Evolutionary conservation across 2,329 filamentous ascomycete species (phyloP).

Genomic region (Xylariaceae sp.): DNA sequence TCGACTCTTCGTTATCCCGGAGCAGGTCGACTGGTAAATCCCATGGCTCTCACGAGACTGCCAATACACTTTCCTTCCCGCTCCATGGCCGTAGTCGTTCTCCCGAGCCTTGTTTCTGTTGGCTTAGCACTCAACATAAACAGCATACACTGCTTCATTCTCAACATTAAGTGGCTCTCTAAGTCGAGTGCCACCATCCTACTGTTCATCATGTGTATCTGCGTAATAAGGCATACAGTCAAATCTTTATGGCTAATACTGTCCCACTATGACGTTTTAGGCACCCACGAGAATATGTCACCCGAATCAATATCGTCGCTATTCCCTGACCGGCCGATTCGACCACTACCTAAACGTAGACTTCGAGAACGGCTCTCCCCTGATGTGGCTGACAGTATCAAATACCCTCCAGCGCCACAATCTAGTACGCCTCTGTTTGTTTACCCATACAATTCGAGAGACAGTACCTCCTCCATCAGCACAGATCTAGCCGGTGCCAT

Average conservation of each 20-base stretch:
- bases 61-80: neutral
- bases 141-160: conserved; percentile 4
- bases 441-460: conserved; percentile 67
- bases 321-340: conserved; percentile 90
- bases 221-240: conserved; percentile 27
- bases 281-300: conserved; percentile 62
- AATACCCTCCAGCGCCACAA: conserved; percentile 79
- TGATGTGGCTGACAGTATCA: conserved; percentile 81
- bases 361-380: conserved; percentile 87
- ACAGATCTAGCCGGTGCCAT: conserved; percentile 35
- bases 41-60: neutral
- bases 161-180: neutral
- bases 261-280: conserved; percentile 44
- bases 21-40: conserved; percentile 2
- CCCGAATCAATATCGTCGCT: conserved; percentile 79
- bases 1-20: neutral
- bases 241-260: conserved; percentile 43
- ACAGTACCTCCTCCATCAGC: conserved; percentile 50
- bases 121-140: neutral
- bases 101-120: conserved; percentile 16
- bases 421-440: conserved; percentile 78
- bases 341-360: conserved; percentile 87
- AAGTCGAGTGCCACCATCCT: conserved; percentile 5
- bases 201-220: conserved; percentile 32
- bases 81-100: neutral